Conservation (phyloP, 164 flowering plant species). For the Saururus chinensis region DNA sequence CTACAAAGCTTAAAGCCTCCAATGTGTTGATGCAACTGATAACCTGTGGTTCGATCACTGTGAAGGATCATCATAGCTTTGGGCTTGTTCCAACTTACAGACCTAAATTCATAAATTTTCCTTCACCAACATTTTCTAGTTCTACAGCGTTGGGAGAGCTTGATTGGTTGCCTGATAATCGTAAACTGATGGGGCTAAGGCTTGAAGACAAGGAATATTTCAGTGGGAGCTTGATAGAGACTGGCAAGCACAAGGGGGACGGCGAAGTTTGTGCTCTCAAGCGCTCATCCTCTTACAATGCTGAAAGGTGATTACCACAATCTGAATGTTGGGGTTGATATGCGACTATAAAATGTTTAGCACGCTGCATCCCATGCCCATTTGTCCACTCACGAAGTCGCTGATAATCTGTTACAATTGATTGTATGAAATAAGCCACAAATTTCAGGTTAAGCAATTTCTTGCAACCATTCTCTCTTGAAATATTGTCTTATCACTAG, state of each 20-base stretch:
- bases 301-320: conserved; percentile 49
- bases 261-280: conserved; percentile 50
- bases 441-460: not conserved
- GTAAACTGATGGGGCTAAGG: conserved; percentile 53
- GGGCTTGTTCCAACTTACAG: conserved; percentile 70
- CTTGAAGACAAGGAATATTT: conserved; percentile 88
- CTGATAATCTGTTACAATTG: not conserved
- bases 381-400: not conserved
- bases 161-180: conserved; percentile 61
- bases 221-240: conserved; percentile 86
- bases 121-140: conserved; percentile 63
- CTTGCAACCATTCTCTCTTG: too few relatives aligned
- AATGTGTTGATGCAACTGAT: conserved; percentile 81
- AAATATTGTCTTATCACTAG: too few relatives aligned
- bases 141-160: conserved; percentile 64
- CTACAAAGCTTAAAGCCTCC: conserved; percentile 56
- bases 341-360: not conserved
- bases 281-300: conserved; percentile 82
- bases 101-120: conserved; percentile 60
- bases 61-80: conserved; percentile 71
- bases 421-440: not conserved
- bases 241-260: conserved; percentile 35
- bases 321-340: not conserved
- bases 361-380: not conserved
- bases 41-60: conserved; percentile 89